phyloP scores from a whole-genome alignment of 2,329 filamentous ascomycete species.

The Emericellopsis atlantica region DNA sequence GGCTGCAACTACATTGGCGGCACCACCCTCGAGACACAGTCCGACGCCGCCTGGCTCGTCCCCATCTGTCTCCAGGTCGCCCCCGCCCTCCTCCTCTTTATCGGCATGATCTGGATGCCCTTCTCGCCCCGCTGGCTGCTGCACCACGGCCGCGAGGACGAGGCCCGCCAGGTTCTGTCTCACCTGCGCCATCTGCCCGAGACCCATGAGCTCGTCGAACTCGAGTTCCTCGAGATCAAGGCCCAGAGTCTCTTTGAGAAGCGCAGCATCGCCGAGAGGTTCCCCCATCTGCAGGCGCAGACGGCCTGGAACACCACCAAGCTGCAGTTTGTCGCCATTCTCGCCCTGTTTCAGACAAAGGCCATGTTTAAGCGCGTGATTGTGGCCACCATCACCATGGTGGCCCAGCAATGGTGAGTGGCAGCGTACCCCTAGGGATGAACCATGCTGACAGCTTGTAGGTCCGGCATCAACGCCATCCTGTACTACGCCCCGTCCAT shows the following conservation, averaged over 20 bases:
- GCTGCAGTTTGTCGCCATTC: slow-evolving; percentile 56
- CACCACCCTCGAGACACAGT: slow-evolving; percentile 32
- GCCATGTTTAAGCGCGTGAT: slow-evolving; percentile 56
- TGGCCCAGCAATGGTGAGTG: slow-evolving; percentile 39
- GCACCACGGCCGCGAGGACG: slow-evolving; percentile 55
- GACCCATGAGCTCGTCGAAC: slow-evolving; percentile 54
- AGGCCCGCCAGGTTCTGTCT: slow-evolving; percentile 52
- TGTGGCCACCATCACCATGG: slow-evolving; percentile 51
- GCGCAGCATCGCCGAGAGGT: slow-evolving; percentile 51
- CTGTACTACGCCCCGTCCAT: slow-evolving; percentile 62
- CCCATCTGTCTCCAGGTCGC: slow-evolving; percentile 60
- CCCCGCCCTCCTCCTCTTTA: slow-evolving; percentile 52
- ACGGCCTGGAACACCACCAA: slow-evolving; percentile 53
- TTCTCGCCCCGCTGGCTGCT: slow-evolving; percentile 67
- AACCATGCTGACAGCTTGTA: neutral
- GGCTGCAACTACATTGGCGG: slow-evolving; percentile 48
- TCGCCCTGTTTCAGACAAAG: slow-evolving; percentile 48
- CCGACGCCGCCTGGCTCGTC: slow-evolving; percentile 59
- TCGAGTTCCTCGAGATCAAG: slow-evolving; percentile 77
- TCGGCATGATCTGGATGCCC: slow-evolving; percentile 69
- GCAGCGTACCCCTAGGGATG: slow-evolving; percentile 22
- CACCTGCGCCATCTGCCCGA: slow-evolving; percentile 45
- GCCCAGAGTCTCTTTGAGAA: slow-evolving; percentile 70
- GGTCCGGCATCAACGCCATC: neutral
- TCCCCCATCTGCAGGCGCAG: slow-evolving; percentile 49